Evolutionary conservation across 1,284 basidiomycete species (phyloP).

Genomic region (Rhodotorula sp.): DNA sequence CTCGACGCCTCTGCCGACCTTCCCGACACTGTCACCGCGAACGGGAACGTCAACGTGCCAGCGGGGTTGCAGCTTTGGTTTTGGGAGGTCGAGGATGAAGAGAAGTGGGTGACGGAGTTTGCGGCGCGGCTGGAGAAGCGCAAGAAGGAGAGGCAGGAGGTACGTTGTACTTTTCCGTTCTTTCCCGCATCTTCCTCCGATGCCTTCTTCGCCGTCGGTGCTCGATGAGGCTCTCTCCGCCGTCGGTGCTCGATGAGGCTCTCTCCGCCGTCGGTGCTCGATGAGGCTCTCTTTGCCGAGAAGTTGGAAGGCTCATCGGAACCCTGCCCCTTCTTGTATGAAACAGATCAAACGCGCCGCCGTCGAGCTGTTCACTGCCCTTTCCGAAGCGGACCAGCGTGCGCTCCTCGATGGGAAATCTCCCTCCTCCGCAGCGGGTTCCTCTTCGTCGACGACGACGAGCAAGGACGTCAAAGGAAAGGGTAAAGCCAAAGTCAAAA

Average conservation of each 20-base stretch:
- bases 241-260: too few relatives aligned
- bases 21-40: conserved; percentile 5
- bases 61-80: conserved; percentile 22
- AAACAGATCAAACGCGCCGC: conserved; percentile 14
- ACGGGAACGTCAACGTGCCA: conserved; percentile 6
- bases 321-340: too few relatives aligned
- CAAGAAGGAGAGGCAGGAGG: conserved; percentile 32
- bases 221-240: too few relatives aligned
- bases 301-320: too few relatives aligned
- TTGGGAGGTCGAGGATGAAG: conserved; percentile 49
- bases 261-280: too few relatives aligned
- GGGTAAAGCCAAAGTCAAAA: background rate
- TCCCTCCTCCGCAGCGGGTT: too few relatives aligned
- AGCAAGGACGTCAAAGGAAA: background rate
- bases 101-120: conserved; percentile 30
- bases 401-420: conserved; percentile 15
- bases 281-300: too few relatives aligned
- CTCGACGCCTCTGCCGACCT: conserved; percentile 12
- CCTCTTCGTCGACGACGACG: background rate
- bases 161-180: background rate
- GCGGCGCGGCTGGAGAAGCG: conserved; percentile 24
- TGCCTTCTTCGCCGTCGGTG: too few relatives aligned
- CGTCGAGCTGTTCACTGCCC: conserved; percentile 15
- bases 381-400: conserved; percentile 21
- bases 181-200: background rate